Evolutionary conservation across 1,139 yeast species (phyloP).

Genomic region (Yamadazyma taylorii): DNA sequence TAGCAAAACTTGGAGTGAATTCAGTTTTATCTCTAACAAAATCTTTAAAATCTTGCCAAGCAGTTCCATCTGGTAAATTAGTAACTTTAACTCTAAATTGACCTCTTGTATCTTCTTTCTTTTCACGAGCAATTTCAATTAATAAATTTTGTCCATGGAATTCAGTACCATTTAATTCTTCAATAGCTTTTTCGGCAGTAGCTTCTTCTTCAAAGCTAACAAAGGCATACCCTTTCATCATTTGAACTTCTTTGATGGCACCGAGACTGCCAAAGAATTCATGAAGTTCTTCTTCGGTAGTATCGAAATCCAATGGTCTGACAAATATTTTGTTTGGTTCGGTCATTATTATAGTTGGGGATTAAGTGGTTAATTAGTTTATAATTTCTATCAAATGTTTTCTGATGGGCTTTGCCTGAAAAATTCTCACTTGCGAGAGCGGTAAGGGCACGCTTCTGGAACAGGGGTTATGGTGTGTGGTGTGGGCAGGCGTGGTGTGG

Average conservation of each 20-base stretch:
- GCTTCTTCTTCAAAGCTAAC: slow-evolving; percentile 68
- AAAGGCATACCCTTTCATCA: slow-evolving; percentile 76
- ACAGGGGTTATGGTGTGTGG: no score
- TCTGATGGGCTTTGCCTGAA: neutral
- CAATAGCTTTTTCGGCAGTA: slow-evolving; percentile 65
- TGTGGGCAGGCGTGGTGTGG: neutral
- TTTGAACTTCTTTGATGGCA: slow-evolving; percentile 62
- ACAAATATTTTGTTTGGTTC: slow-evolving; percentile 32
- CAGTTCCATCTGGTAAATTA: slow-evolving; percentile 71
- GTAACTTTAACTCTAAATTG: slow-evolving; percentile 69
- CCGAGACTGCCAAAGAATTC: slow-evolving; percentile 68
- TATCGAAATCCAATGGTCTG: slow-evolving; percentile 39
- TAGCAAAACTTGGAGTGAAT: slow-evolving; percentile 67
- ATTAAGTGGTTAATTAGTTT: no score
- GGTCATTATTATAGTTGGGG: slow-evolving; percentile 1
- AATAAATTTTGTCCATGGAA: slow-evolving; percentile 65
- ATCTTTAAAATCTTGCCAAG: slow-evolving; percentile 87
- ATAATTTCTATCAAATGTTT: no score
- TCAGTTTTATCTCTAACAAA: slow-evolving; percentile 70
- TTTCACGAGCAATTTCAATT: slow-evolving; percentile 69
- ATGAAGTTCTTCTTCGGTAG: slow-evolving; percentile 58
- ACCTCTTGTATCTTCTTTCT: slow-evolving; percentile 59
- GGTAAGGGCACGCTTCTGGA: no score
- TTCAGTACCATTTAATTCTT: slow-evolving; percentile 55
- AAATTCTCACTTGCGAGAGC: slow-evolving; percentile 1